phyloP scores from a whole-genome alignment of 129 eudicot species.

The Flaveria bidentis region DNA sequence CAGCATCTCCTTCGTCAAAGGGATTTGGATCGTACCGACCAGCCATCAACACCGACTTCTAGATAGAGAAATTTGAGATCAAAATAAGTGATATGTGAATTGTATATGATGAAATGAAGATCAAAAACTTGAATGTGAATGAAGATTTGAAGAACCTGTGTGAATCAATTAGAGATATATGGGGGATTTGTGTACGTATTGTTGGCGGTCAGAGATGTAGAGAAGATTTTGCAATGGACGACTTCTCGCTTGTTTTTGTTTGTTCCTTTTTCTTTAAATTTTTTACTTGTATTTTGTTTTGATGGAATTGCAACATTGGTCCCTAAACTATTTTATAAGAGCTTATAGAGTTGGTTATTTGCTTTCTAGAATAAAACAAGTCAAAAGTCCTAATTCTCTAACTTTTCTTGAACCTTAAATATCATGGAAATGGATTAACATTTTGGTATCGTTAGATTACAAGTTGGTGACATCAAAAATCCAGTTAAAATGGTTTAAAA shows the following conservation, averaged over 20 bases:
- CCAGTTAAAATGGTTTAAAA: no score
- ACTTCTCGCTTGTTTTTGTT: constrained; percentile 31
- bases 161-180: constrained; percentile 16
- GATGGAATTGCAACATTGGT: constrained; percentile 4
- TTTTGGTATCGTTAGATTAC: no score
- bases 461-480: no score
- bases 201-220: constrained; percentile 34
- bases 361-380: no score
- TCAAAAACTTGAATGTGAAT: constrained; percentile 3
- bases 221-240: constrained; percentile 30
- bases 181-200: constrained; percentile 6
- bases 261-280: not conserved
- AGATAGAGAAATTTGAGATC: not conserved
- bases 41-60: constrained; percentile 29
- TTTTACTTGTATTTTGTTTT: not conserved
- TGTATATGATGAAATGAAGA: not conserved
- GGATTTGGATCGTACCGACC: constrained; percentile 46
- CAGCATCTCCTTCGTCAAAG: constrained; percentile 35
- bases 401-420: no score
- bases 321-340: not conserved
- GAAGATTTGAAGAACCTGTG: constrained; percentile 32
- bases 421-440: no score
- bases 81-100: constrained; percentile 14
- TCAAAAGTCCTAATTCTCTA: no score
- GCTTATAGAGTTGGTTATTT: no score